Evolutionary conservation across 805 yeast genomes (phyloP).

Genomic region (Ogataea allantospora): DNA sequence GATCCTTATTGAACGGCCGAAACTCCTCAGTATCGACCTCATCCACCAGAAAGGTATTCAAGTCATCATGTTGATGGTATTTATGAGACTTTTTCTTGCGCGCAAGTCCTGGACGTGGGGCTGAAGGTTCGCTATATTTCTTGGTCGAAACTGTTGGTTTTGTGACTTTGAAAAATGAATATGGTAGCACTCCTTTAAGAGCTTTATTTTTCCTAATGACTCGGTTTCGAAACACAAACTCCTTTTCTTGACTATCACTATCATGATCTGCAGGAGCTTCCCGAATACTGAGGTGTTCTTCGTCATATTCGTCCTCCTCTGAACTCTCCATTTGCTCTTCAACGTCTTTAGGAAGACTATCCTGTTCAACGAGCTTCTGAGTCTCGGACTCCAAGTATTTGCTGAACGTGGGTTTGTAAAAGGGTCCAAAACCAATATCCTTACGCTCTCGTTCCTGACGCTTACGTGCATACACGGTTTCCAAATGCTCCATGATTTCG

Average conservation of each 20-base stretch:
- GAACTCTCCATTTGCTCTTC: neutral
- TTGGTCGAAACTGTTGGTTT: neutral
- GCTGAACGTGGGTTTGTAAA: conserved; percentile 24
- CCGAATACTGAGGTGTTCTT: conserved; percentile 2
- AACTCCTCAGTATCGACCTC: conserved; percentile 5
- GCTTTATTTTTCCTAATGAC: conserved; percentile 22
- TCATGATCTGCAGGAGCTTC: neutral
- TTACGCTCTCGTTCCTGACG: conserved; percentile 26
- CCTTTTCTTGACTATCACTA: conserved; percentile 9
- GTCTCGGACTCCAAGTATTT: conserved; percentile 24
- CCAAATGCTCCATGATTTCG: conserved; percentile 29
- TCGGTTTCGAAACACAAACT: conserved; percentile 22
- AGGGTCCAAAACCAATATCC: conserved; percentile 32
- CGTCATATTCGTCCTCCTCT: conserved; percentile 9
- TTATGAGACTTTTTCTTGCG: conserved; percentile 13
- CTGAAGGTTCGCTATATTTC: neutral
- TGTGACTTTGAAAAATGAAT: conserved; percentile 23
- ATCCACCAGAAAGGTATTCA: conserved; percentile 19
- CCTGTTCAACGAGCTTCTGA: conserved; percentile 6
- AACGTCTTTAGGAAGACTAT: conserved; percentile 2
- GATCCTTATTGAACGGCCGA: conserved; percentile 3
- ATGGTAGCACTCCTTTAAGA: conserved; percentile 28
- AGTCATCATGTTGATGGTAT: neutral
- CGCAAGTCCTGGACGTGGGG: conserved; percentile 21
- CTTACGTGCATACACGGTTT: conserved; percentile 23